A percentile compares a stretch with the other conserved stretches of the same genome.
phyloP scores from a whole-genome alignment of 1,284 basidiomycete genomes.

The Sparassis latifolia region DNA sequence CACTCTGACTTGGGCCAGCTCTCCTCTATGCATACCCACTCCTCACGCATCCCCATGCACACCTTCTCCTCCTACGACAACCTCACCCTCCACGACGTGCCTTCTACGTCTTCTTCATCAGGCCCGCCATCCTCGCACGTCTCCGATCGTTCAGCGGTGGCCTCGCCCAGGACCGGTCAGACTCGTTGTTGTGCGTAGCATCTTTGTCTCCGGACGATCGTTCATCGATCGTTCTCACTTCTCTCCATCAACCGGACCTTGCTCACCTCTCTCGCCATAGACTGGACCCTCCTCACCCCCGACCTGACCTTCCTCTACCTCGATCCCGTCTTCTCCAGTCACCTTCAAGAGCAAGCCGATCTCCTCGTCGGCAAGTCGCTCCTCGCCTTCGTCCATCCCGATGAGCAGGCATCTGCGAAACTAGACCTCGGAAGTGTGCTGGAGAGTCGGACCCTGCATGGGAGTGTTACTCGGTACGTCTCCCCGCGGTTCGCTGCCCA shows the following conservation, averaged over 20 bases:
- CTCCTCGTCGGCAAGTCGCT: constrained; percentile 71
- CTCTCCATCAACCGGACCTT: constrained; percentile 14
- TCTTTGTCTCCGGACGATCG: constrained; percentile 26
- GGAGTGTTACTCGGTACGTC: constrained; percentile 82
- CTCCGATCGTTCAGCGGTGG: constrained; percentile 22
- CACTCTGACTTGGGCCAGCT: constrained; percentile 24
- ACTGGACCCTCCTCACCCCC: constrained; percentile 69
- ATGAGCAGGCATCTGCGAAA: constrained; percentile 76
- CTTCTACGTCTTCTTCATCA: constrained; percentile 2
- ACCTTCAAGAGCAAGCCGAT: constrained; percentile 70
- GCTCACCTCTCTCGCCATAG: constrained; percentile 27
- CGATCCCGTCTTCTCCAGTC: constrained; percentile 77
- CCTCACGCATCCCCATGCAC: constrained; percentile 15
- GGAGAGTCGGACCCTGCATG: constrained; percentile 77
- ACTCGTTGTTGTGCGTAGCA: constrained; percentile 64
- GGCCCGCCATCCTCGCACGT: constrained; percentile 10
- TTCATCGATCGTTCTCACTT: constrained; percentile 28
- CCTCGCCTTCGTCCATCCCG: constrained; percentile 85
- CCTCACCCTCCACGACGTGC: constrained; percentile 12
- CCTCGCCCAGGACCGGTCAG: constrained; percentile 53
- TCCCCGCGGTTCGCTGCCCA: constrained; percentile 9
- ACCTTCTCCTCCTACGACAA: constrained; percentile 31
- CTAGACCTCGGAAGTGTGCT: constrained; percentile 77
- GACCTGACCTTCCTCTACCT: constrained; percentile 83
- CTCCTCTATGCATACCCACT: constrained; percentile 10